These are phyloP conservation scores for Jackrogersella multiformis DNA, from an alignment of 495 filamentous ascomycete species.

Conservation along the genomic window DNA sequence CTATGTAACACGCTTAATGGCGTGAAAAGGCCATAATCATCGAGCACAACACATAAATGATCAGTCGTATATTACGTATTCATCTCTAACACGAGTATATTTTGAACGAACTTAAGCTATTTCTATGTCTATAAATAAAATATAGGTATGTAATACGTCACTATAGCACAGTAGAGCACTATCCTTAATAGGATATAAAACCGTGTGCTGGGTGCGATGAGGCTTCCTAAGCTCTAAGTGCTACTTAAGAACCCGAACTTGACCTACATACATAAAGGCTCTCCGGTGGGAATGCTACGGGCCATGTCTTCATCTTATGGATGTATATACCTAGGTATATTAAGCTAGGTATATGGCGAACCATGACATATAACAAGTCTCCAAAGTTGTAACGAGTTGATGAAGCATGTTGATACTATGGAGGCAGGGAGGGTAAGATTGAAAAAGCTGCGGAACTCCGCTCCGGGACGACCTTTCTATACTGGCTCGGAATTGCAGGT, in stretches of 20 bases:
- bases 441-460: neutral
- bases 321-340: too few species aligned
- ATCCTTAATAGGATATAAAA: neutral
- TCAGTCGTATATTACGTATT: conserved; percentile 2
- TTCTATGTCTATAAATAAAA: neutral
- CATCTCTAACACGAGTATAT: neutral
- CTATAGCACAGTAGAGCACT: neutral
- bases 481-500: neutral
- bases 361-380: too few species aligned
- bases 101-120: neutral
- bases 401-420: neutral
- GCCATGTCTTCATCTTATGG: neutral
- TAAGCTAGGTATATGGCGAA: neutral
- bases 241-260: neutral
- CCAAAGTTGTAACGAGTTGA: neutral
- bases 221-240: neutral
- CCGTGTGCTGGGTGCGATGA: neutral
- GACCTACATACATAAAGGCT: neutral
- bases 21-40: conserved; percentile 3
- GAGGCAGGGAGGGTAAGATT: neutral
- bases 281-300: neutral
- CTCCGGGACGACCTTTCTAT: neutral
- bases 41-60: too few species aligned
- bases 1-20: neutral
- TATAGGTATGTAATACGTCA: neutral